phyloP scores from a whole-genome alignment of 768 basidiomycete genomes.

The Macrolepiota fuliginosa region DNA sequence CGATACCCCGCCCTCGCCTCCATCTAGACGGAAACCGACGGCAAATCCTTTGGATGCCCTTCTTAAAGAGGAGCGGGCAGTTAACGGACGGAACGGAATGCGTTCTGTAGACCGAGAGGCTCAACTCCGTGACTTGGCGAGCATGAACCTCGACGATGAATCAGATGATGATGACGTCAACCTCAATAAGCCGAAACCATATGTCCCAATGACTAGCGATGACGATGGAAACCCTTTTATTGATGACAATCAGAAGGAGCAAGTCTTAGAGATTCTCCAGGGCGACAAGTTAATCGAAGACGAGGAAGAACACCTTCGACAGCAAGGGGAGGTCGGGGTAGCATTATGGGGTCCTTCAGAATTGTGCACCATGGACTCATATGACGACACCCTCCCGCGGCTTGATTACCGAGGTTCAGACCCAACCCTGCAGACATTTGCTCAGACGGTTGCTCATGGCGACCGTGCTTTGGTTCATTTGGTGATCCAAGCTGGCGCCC shows the following conservation, averaged over 20 bases:
- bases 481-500: conserved; percentile 1
- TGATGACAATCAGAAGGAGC: conserved; percentile 2
- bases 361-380: background rate
- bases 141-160: conserved; percentile 18
- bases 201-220: background rate
- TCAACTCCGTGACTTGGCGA: conserved; percentile 23
- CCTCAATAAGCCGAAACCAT: background rate
- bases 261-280: conserved; percentile 4
- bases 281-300: conserved; percentile 23
- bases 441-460: conserved; percentile 8
- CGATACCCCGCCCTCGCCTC: conserved; percentile 1
- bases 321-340: conserved; percentile 1
- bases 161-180: conserved; percentile 1
- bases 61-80: conserved; percentile 49
- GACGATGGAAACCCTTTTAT: conserved; percentile 8
- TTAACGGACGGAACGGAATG: conserved; percentile 37
- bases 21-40: conserved; percentile 10
- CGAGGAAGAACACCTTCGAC: conserved; percentile 24
- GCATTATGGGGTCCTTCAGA: background rate
- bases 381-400: background rate
- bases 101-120: conserved; percentile 46
- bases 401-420: background rate
- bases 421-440: background rate
- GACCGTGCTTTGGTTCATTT: background rate
- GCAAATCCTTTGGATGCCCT: conserved; percentile 54